These are phyloP conservation scores for Durio zibethinus DNA, from an alignment of 345 rosid genomes.

Conservation along the genomic window DNA sequence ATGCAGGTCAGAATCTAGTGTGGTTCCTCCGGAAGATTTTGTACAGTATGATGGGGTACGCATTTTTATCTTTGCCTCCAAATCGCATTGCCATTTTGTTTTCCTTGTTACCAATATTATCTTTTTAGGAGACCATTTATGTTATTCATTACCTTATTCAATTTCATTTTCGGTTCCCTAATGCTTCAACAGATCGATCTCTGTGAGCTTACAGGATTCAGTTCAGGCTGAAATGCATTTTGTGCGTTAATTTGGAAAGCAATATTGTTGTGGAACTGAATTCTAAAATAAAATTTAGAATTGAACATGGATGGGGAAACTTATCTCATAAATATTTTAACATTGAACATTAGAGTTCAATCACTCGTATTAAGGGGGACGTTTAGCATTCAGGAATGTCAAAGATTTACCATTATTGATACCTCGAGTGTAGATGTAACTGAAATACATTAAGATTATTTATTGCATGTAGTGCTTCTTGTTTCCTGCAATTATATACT, in stretches of 20 bases:
- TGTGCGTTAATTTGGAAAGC: neutral
- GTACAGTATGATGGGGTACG: slow-evolving; percentile 56
- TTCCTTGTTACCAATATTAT: neutral
- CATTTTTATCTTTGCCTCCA: slow-evolving; percentile 12
- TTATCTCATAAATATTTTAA: neutral
- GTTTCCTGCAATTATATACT: neutral
- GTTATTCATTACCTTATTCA: neutral
- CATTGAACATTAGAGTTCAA: neutral
- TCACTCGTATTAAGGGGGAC: neutral
- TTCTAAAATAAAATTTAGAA: neutral
- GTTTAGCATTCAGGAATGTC: neutral
- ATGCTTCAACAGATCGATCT: neutral
- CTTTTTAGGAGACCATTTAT: neutral
- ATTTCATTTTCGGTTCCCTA: neutral
- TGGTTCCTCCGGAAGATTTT: slow-evolving; percentile 46
- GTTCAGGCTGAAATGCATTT: neutral
- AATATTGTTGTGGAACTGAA: neutral
- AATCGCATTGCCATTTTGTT: neutral
- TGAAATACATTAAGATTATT: neutral
- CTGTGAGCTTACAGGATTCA: neutral
- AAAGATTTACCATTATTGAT: neutral
- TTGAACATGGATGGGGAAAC: neutral
- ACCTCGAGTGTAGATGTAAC: neutral
- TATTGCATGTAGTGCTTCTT: neutral
- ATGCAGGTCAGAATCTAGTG: slow-evolving; percentile 85